Percentiles rank a stretch among this genome's conserved stretches.
These are phyloP conservation scores for Mycena olivaceomarginata DNA, from an alignment of 768 basidiomycete genomes.

Conservation along the genomic window DNA sequence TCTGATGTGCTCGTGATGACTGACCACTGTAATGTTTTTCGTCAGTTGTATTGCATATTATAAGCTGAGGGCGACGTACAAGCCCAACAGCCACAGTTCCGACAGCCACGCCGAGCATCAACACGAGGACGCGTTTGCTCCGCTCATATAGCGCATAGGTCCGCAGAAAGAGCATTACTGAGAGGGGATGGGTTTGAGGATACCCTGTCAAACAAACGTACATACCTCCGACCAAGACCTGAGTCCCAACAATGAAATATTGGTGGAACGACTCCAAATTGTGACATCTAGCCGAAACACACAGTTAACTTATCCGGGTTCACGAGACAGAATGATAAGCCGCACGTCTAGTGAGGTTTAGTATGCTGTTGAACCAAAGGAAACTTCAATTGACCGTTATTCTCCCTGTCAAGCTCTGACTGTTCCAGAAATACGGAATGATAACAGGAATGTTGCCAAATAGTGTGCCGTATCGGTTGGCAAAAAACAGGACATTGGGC, in stretches of 20 bases:
- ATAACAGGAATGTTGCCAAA: no score
- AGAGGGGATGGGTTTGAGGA: slow-evolving; percentile 5
- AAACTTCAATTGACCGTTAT: background rate
- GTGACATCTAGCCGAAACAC: background rate
- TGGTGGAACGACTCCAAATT: slow-evolving; percentile 2
- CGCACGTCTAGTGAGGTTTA: slow-evolving; percentile 11
- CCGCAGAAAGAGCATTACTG: slow-evolving; percentile 12
- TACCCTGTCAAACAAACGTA: slow-evolving; percentile 10
- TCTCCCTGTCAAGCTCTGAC: no score
- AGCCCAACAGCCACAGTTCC: slow-evolving; percentile 14
- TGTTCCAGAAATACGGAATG: no score
- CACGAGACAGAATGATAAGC: background rate
- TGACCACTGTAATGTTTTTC: slow-evolving; percentile 13
- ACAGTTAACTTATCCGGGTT: background rate
- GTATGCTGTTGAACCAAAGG: background rate
- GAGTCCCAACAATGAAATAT: background rate
- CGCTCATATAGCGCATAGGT: slow-evolving; percentile 14
- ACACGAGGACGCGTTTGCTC: background rate
- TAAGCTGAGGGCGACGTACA: slow-evolving; percentile 5
- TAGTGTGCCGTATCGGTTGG: no score
- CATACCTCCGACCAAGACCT: slow-evolving; percentile 15
- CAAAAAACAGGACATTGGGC: background rate
- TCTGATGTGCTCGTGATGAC: slow-evolving; percentile 6
- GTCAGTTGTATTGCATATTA: slow-evolving; percentile 10
- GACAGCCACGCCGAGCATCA: slow-evolving; percentile 8